Conservation (phyloP, 1,139 yeast species). For the Scheffersomyces cryptocercus region DNA sequence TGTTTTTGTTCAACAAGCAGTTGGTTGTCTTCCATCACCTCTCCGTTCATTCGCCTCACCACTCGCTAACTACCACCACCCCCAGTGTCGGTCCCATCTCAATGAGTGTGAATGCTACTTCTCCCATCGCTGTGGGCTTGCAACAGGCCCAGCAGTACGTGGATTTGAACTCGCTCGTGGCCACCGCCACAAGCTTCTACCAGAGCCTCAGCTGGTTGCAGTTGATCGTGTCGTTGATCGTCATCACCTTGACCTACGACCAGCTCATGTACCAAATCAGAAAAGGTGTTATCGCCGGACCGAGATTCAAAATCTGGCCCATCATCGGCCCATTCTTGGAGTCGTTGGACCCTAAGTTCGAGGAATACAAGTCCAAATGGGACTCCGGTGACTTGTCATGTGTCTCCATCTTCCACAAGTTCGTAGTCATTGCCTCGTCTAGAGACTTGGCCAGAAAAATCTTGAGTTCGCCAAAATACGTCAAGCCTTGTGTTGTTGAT, state of each 20-base stretch:
- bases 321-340: slow-evolving; percentile 95
- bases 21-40: not conserved
- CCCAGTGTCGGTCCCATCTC: not conserved
- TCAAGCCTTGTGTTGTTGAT: slow-evolving; percentile 97
- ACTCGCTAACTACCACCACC: not conserved
- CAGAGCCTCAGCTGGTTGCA: slow-evolving; percentile 45
- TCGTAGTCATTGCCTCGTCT: slow-evolving; percentile 90
- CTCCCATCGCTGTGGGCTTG: slow-evolving; percentile 13
- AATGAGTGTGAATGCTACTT: slow-evolving; percentile 16
- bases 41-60: not conserved
- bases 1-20: no score
- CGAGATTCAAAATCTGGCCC: slow-evolving; percentile 84
- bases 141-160: slow-evolving; percentile 7
- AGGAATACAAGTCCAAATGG: slow-evolving; percentile 92
- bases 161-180: slow-evolving; percentile 3
- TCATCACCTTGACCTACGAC: slow-evolving; percentile 65
- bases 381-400: slow-evolving; percentile 90
- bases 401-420: slow-evolving; percentile 96
- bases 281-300: slow-evolving; percentile 92
- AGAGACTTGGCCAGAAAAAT: slow-evolving; percentile 91
- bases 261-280: slow-evolving; percentile 75
- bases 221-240: slow-evolving; percentile 48
- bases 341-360: slow-evolving; percentile 94
- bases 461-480: slow-evolving; percentile 79
- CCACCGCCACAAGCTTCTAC: slow-evolving; percentile 6